Percentiles rank a stretch among this genome's conserved stretches.
phyloP scores from a whole-genome alignment of 257 asterid species.

The Nicotiana noctiflora region DNA sequence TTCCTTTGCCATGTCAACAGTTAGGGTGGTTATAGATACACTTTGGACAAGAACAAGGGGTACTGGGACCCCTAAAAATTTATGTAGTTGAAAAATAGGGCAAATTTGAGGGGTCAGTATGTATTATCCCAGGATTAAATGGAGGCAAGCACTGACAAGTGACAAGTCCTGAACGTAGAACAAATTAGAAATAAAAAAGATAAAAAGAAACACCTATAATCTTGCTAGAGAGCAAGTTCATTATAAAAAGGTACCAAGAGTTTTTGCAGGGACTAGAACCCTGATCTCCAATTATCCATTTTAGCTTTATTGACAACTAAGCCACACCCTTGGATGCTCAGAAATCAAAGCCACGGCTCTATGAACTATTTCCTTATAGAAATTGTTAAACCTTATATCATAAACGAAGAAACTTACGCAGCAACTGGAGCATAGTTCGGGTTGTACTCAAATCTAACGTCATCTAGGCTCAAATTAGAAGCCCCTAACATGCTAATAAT shows the following conservation, averaged over 20 bases:
- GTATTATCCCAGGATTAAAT: not conserved
- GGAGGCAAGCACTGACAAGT: not conserved
- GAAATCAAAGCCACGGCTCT: not conserved
- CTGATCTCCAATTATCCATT: not conserved
- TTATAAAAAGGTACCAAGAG: not conserved
- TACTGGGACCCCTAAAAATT: not conserved
- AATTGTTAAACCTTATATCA: not conserved
- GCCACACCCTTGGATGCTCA: not conserved
- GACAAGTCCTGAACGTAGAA: not conserved
- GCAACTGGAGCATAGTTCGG: constrained; percentile 1
- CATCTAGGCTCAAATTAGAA: constrained; percentile 11
- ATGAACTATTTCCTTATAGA: not conserved
- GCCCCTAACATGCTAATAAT: constrained; percentile 10
- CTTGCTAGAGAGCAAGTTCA: not conserved
- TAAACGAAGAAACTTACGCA: constrained; percentile 8
- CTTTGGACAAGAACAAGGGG: not conserved
- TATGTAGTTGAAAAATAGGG: not conserved
- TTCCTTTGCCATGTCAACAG: not conserved
- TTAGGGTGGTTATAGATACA: not conserved
- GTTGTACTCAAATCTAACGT: constrained; percentile 15
- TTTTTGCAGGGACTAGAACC: too few species aligned
- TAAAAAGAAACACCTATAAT: not conserved
- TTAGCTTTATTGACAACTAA: not conserved
- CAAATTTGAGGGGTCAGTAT: not conserved
- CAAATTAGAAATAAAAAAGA: not conserved